Evolutionary conservation across 352 stramenopile genomes (phyloP).

Genomic region (Globisporangium radiosum): DNA sequence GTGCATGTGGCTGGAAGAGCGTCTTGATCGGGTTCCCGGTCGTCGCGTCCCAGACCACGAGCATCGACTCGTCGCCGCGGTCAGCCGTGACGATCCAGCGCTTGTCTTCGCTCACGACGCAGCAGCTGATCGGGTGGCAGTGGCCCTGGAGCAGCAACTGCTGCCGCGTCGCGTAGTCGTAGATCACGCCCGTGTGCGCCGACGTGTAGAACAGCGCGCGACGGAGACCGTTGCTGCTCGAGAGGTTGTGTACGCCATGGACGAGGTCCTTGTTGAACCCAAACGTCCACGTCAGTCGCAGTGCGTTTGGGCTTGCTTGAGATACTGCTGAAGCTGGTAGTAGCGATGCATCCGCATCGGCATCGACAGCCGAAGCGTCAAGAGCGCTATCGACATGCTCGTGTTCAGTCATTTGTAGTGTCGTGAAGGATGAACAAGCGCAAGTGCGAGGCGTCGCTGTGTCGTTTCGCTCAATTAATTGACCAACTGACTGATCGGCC

Average conservation of each 20-base stretch:
- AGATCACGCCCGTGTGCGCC: slow-evolving; percentile 90
- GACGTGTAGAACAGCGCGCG: slow-evolving; percentile 88
- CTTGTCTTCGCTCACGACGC: slow-evolving; percentile 88
- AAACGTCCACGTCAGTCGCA: slow-evolving; percentile 83
- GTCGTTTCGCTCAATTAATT: neutral
- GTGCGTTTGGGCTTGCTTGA: slow-evolving; percentile 29
- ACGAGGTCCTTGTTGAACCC: slow-evolving; percentile 90
- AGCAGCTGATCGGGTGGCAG: slow-evolving; percentile 88
- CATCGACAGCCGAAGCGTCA: too few relatives aligned
- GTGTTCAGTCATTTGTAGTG: too few relatives aligned
- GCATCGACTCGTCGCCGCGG: slow-evolving; percentile 78
- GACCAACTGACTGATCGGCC: neutral
- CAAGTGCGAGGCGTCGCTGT: neutral
- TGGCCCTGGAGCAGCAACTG: slow-evolving; percentile 89
- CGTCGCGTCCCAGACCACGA: slow-evolving; percentile 88
- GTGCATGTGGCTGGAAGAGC: slow-evolving; percentile 79
- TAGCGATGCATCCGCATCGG: too few relatives aligned
- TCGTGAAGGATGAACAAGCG: neutral
- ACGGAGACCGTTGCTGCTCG: slow-evolving; percentile 27
- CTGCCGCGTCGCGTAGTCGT: slow-evolving; percentile 83
- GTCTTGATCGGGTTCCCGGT: slow-evolving; percentile 87
- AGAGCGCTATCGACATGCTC: too few relatives aligned
- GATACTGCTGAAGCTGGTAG: too few relatives aligned
- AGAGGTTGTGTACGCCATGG: slow-evolving; percentile 85
- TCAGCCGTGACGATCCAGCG: slow-evolving; percentile 91